phyloP scores from a whole-genome alignment of 768 basidiomycete genomes.

The Butyriboletus loyo region DNA sequence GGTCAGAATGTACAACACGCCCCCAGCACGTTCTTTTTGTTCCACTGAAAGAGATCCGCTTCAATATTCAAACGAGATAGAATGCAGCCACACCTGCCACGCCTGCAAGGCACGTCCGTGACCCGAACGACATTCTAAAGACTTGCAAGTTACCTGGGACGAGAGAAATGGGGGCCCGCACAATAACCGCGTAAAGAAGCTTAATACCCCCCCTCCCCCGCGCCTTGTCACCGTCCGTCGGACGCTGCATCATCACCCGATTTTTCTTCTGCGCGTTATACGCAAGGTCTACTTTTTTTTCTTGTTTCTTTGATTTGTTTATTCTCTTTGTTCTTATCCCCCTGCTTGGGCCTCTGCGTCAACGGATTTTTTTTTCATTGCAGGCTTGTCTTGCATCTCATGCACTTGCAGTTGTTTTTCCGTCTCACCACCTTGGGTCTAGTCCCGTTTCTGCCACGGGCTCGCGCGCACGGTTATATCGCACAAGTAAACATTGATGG shows the following conservation, averaged over 20 bases:
- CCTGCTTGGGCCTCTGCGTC: neutral
- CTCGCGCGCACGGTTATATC: slow-evolving; percentile 45
- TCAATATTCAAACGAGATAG: neutral
- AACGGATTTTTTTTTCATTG: neutral
- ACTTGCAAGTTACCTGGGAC: neutral
- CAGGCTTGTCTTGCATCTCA: neutral
- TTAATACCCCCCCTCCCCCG: too few relatives aligned
- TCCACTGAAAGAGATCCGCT: neutral
- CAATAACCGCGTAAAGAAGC: slow-evolving; percentile 16
- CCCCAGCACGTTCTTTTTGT: slow-evolving; percentile 3
- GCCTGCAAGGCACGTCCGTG: slow-evolving; percentile 4
- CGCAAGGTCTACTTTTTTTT: neutral
- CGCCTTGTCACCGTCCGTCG: slow-evolving; percentile 13
- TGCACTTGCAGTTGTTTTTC: slow-evolving; percentile 1
- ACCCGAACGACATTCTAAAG: neutral
- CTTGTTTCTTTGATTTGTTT: neutral
- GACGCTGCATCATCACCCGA: slow-evolving; percentile 1
- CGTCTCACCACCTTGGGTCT: slow-evolving; percentile 1
- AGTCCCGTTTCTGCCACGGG: slow-evolving; percentile 8
- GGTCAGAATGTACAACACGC: too few relatives aligned
- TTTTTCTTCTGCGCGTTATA: neutral
- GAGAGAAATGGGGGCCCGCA: slow-evolving; percentile 11
- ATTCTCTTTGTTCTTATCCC: neutral
- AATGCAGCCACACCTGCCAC: neutral
- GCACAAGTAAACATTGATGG: slow-evolving; percentile 44